phyloP scores from a whole-genome alignment of 805 yeast genomes.

The Saccharomycopsis sp. region DNA sequence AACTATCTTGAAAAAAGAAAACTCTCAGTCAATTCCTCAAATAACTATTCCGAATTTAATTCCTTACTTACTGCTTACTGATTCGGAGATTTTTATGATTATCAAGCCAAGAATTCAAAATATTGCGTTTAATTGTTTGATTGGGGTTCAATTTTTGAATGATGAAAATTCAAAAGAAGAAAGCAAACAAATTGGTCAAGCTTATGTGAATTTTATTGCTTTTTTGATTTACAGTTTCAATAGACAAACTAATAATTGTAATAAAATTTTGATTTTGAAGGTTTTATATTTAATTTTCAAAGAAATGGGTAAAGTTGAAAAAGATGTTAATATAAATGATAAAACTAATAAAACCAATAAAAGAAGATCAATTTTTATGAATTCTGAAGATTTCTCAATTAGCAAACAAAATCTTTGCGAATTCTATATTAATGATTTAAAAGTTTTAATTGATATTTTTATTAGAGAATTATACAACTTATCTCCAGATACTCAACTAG shows the following conservation, averaged over 20 bases:
- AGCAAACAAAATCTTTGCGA: conserved; percentile 2
- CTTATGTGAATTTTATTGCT: conserved; percentile 33
- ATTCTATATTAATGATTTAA: conserved; percentile 44
- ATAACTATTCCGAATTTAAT: not conserved
- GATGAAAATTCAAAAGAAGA: not conserved
- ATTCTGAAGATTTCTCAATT: not conserved
- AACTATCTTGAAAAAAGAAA: conserved; percentile 3
- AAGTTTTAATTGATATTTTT: conserved; percentile 47
- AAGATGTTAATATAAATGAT: not conserved
- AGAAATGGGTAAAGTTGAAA: conserved; percentile 9
- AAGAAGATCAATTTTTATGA: conserved; percentile 7
- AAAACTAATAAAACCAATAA: conserved; percentile 1
- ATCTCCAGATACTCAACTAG: conserved; percentile 29
- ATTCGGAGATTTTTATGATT: conserved; percentile 7
- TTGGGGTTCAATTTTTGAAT: conserved; percentile 3
- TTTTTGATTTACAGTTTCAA: conserved; percentile 44
- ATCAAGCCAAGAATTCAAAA: conserved; percentile 12
- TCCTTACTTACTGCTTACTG: conserved; percentile 3
- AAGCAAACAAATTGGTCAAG: not conserved
- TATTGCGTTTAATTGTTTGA: conserved; percentile 8
- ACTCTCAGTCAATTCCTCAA: not conserved
- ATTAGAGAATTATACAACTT: conserved; percentile 43
- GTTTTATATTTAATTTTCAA: conserved; percentile 35
- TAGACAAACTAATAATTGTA: conserved; percentile 42
- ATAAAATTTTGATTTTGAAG: conserved; percentile 44